phyloP scores from a whole-genome alignment of 2,329 filamentous ascomycete genomes.

The Talaromyces rugulosus region DNA sequence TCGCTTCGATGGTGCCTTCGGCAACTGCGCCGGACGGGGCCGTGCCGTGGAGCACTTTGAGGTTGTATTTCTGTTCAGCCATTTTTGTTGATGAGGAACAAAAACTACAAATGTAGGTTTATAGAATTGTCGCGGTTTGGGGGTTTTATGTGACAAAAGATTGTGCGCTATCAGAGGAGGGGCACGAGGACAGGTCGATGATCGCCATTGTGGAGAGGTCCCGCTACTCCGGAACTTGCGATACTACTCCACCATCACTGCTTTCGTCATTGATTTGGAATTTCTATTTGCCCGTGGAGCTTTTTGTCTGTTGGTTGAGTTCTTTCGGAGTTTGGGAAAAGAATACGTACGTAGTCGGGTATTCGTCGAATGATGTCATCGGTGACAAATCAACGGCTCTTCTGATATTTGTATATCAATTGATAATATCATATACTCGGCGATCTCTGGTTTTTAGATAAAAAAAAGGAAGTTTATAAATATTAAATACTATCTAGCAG shows the following conservation, averaged over 20 bases:
- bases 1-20: constrained; percentile 4
- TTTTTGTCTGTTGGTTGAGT: neutral
- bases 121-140: too few species aligned
- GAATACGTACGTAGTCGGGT: neutral
- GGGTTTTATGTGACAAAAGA: neutral
- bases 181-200: neutral
- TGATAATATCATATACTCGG: neutral
- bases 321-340: neutral
- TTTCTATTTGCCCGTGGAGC: neutral
- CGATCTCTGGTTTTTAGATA: too few species aligned
- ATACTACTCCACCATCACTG: neutral
- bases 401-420: neutral
- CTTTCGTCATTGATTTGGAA: neutral
- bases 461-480: too few species aligned
- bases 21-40: neutral
- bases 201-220: neutral
- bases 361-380: neutral
- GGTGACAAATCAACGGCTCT: neutral
- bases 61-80: neutral
- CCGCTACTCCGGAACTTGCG: too few species aligned
- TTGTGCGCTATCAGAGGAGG: neutral
- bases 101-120: neutral
- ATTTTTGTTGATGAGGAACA: neutral
- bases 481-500: too few species aligned
- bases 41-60: neutral